phyloP scores from a whole-genome alignment of 148 eudicot genomes.

The Heliosperma pusillum region DNA sequence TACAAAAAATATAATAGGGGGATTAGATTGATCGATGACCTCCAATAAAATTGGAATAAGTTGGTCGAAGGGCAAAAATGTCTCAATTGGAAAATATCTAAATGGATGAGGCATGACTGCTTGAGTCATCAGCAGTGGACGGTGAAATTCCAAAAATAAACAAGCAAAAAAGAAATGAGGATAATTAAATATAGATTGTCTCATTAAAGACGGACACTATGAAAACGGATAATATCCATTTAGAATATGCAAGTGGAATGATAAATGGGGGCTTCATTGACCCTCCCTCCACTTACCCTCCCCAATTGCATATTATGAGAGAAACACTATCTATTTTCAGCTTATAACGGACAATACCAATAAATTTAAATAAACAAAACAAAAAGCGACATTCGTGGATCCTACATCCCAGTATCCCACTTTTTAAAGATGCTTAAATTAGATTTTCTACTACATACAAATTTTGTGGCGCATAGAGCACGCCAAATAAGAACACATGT shows the following conservation, averaged over 20 bases:
- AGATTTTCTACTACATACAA: no score
- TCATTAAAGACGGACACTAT: no score
- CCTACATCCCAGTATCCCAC: background rate
- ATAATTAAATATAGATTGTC: background rate
- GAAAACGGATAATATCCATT: no score
- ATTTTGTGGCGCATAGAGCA: background rate
- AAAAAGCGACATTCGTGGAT: conserved; percentile 6
- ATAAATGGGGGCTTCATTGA: no score
- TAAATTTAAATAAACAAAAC: no score
- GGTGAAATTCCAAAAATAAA: conserved; percentile 11
- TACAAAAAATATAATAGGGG: no score
- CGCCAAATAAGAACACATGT: background rate
- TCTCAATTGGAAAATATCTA: background rate
- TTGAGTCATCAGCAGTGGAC: background rate
- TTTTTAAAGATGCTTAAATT: no score
- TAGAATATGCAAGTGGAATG: no score
- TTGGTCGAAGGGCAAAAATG: background rate
- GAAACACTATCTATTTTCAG: no score
- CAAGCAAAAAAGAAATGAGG: background rate
- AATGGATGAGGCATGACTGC: background rate
- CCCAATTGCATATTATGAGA: no score
- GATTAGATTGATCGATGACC: background rate
- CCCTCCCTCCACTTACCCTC: no score
- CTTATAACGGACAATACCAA: no score
- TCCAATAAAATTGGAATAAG: background rate